A percentile compares a stretch with the other conserved stretches of the same genome.
These are phyloP conservation scores for Quercus lobata DNA, from an alignment of 331 rosid genomes.

Conservation along the genomic window DNA sequence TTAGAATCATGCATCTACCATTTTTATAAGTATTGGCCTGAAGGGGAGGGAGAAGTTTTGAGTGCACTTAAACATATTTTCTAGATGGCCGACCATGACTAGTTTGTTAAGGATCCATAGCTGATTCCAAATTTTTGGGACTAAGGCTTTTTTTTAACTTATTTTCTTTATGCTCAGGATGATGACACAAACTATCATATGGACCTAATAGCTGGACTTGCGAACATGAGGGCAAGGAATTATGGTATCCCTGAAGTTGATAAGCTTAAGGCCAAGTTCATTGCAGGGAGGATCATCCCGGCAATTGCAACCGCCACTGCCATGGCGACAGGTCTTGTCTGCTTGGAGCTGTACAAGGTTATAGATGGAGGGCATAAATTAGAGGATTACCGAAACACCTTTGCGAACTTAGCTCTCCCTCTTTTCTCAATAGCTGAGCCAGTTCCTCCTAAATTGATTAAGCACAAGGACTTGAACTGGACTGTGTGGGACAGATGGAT, in stretches of 20 bases:
- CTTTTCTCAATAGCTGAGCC: constrained; percentile 34
- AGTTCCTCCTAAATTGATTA: constrained; percentile 34
- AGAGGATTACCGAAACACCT: constrained; percentile 33
- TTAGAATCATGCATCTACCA: background rate
- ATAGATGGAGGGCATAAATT: constrained; percentile 25
- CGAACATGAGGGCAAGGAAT: constrained; percentile 42
- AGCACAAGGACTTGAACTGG: constrained; percentile 31
- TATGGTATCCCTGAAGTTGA: constrained; percentile 31
- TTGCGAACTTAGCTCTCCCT: constrained; percentile 30
- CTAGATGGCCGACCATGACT: background rate
- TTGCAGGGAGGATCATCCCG: constrained; percentile 35
- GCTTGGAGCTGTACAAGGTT: constrained; percentile 36
- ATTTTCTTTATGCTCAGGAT: constrained; percentile 19
- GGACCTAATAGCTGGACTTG: constrained; percentile 35
- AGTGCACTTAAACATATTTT: background rate
- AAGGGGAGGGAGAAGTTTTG: background rate
- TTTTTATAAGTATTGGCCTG: too few relatives aligned
- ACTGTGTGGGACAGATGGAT: constrained; percentile 38
- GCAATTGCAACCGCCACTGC: constrained; percentile 37
- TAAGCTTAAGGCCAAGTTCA: constrained; percentile 36
- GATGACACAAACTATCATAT: constrained; percentile 38
- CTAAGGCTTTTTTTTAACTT: background rate
- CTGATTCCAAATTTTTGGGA: too few relatives aligned
- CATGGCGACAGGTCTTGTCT: constrained; percentile 31
- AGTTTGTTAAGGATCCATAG: too few relatives aligned